Base-by-base conservation (phyloP, 129 eudicot genomes). In the Ambrosia artemisiifolia region DNA sequence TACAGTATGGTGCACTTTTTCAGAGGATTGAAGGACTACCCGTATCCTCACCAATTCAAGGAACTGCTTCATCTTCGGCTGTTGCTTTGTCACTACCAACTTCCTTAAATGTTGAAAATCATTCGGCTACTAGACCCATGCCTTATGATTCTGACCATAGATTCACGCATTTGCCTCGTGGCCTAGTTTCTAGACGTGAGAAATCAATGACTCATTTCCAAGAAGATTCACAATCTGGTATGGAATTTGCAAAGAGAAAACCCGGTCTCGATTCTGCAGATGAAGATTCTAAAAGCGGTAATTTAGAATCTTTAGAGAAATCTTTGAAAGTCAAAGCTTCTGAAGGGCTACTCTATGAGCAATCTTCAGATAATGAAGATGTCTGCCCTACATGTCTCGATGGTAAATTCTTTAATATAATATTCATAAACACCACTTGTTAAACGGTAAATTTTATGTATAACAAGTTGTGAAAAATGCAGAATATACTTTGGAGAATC, bases 401-500 rank as follows among this genome's bases (percentile, higher is more conserved):
- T 14, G 81, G 81, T 77, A 62, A 60, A 57, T 55, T 43, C 20
- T 63, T n/a, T 35, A 6, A 3, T 24, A 50, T 16, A 20, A 69
- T 32, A 35, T 77, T n/a, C 65, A 36, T 69, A 9, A 11, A 64
- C 30, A 34, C 13, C 7, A 5, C 42, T 54, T 19, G 61, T 54
- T 54, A 2, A 7, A 47, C 48, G 36, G 67, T 50, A 4, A n/a
- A 16, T 11, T 33, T 3, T 35, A 66, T 67, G 80, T 49, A 12
- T 62, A 24, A 49, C 35, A 61, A 38, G 24, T 32, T 62, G 33
- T 12, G 7, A 36, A n/a, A 11, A 46, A 12, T 70, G 76, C 90
- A 90, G 96, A 90, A 34, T 90, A 87, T 75, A 79, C 79, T 7
- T 64, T 38, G 33, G 94, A 90, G 79, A 90, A 87, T 79, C 96